Evolutionary conservation across 2,329 filamentous ascomycete species (phyloP), one percentile per base, ranked within the genome.

Genomic region (Colletotrichum tropicicola): DNA sequence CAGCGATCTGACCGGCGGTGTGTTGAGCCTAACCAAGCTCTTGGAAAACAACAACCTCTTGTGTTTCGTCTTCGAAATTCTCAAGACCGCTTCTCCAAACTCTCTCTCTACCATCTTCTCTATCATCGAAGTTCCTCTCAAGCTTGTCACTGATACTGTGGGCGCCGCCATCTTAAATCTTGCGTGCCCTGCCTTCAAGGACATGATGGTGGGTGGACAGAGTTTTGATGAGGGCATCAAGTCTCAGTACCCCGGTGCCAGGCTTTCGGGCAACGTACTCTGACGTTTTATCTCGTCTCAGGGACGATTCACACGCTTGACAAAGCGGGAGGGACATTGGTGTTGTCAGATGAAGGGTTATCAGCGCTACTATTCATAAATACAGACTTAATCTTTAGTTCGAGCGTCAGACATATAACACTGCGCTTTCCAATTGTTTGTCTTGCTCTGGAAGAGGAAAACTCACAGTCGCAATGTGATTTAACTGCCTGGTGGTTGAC

Each of bases 11-110:
- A 81, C 81, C 5, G 77, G 79, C 19, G 82, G 81, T 37, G 71
- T 85, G 1, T 78, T 80, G 66, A 84, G 82, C 67, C 66, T 73
- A 5, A 63, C 72, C 15, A 79, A 73, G 12, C 71, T 85, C 0
- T 69, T 80, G 1, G 65, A 85, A 58, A 81, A 80, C 13, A 83
- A 86, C 73, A 84, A 86, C 69, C 71, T 79, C 6, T 54, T 78
- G 15, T 85, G 83, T 65, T 77, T 77, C 53, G 67, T 72, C 12
- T 69, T 76, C 30, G 77, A 84, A 53, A 70, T 75, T 12, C 73
- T 78, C n/a, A 72, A 78, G 68, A 75, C 78, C 6, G 76, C 70
- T 4, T 71, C 79, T 1, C 83, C 83, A 2, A 82, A 83, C 70
- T 68, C 81, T 0, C 65, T 83, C 1, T 75, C 74, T 3, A 74